Conservation (phyloP, 2,329 filamentous ascomycete genomes). For the Stachybotrys chartarum region DNA sequence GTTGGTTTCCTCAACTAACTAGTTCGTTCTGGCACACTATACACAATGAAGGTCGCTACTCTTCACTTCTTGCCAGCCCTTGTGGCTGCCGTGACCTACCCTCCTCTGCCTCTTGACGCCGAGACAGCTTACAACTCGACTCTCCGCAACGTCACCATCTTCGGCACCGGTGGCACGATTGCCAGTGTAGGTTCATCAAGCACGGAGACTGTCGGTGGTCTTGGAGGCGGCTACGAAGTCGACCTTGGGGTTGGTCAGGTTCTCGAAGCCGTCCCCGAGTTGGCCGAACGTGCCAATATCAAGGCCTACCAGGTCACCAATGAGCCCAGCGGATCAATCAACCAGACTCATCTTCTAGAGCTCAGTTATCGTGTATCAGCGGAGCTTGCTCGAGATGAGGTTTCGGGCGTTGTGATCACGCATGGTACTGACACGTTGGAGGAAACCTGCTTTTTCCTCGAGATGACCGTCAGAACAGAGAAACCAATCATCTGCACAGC, state of each 20-base stretch:
- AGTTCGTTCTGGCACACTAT: no score
- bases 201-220: conserved; percentile 37
- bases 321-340: conserved; percentile 40
- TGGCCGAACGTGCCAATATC: conserved; percentile 47
- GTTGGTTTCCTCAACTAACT: no score
- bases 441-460: conserved; percentile 57
- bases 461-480: conserved; percentile 45
- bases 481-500: conserved; percentile 56
- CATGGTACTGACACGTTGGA: conserved; percentile 61
- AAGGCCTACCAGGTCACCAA: conserved; percentile 44
- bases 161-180: conserved; percentile 52
- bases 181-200: conserved; percentile 42
- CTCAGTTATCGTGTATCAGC: conserved; percentile 39
- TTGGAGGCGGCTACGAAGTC: conserved; percentile 20
- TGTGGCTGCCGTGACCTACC: no score
- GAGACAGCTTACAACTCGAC: conserved; percentile 5
- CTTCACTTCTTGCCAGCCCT: no score
- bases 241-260: conserved; percentile 40
- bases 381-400: conserved; percentile 34
- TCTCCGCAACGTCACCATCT: conserved; percentile 50
- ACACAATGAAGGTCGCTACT: no score
- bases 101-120: no score
- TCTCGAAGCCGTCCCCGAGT: conserved; percentile 46
- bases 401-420: conserved; percentile 49
- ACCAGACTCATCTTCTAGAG: conserved; percentile 37